Conservation (phyloP, 306 rosid genomes). For the Cicer arietinum region DNA sequence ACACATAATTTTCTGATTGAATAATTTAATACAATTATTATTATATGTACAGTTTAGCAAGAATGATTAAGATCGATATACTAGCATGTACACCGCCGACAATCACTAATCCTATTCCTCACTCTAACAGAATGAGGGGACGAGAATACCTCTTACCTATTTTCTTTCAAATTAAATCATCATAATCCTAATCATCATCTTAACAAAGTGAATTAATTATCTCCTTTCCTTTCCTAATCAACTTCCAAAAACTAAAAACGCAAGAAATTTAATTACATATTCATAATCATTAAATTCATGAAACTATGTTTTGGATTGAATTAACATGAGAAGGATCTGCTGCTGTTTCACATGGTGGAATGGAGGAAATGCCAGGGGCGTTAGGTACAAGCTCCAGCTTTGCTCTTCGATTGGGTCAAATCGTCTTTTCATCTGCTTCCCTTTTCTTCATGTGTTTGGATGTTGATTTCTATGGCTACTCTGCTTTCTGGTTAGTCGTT, state of each 20-base stretch:
- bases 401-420: constrained; percentile 92
- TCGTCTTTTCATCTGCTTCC: constrained; percentile 81
- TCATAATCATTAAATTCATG: too few species aligned
- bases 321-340: constrained; percentile 41
- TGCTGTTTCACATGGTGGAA: constrained; percentile 30
- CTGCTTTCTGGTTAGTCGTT: constrained; percentile 74
- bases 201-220: too few species aligned
- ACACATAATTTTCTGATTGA: not conserved
- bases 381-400: constrained; percentile 95
- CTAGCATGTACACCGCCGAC: constrained; percentile 21
- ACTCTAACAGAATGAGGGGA: constrained; percentile 6
- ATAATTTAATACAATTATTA: not conserved
- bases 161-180: not conserved
- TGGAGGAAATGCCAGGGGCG: constrained; percentile 90
- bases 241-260: not conserved
- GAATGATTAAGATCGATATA: constrained; percentile 3
- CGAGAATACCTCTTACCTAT: constrained; percentile 15
- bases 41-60: not conserved
- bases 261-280: too few species aligned
- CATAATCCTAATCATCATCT: too few species aligned
- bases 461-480: constrained; percentile 77
- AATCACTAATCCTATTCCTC: not conserved
- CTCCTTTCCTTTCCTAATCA: not conserved
- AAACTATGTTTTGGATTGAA: constrained; percentile 33
- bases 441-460: constrained; percentile 88